Base-by-base conservation (phyloP, 176 grass and related monocot genomes). In the Poa pratensis region DNA sequence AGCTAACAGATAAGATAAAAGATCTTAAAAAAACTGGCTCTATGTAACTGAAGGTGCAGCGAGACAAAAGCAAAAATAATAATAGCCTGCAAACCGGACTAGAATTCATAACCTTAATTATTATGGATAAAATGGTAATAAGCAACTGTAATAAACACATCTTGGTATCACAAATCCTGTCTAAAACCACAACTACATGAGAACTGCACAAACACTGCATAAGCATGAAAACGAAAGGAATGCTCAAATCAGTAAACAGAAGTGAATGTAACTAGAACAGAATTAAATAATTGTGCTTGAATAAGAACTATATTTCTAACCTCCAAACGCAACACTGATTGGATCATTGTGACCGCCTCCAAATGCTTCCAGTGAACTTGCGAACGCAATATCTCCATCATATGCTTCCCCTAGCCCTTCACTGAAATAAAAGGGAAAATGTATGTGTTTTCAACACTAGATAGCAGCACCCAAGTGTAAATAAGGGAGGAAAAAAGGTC, bases 311-410 rank as follows among this genome's bases (percentile, higher is more conserved):
- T 75, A 15, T 49, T 73, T 46, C 71, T 75, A 51, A 75, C 71
- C 71, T 75, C 71, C 71, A 26, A 75, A 75, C 15, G 71, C 71
- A 52, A 75, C 71, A 51, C 71, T 75, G 24, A 51, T 75, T 28
- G 71, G 71, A 75, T 75, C 71, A 51, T 75, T 75, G 45, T 75
- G 71, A 28, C 71, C 71, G 0, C 71, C 71, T 75, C 71, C 71
- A 75, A 75, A 75, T 51, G 71, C 71, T 51, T 75, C 71, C 23
- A 75, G 24, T 51, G 71, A 75, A 75, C 71, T 75, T 75, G 71
- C 71, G 0, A 75, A 75, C 0, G 71, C 71, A 51, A 75, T 75
- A 30, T 75, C 71, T 51, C 71, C 71, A 75, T 75, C 71, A 75
- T 75, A 75, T 75, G 71, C 71, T 75, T 75, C 71, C 15, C 71